Evolutionary conservation across 2,329 filamentous ascomycete genomes (phyloP), one percentile per base, ranked within the genome.

Genomic region (Trichoderma sp.): DNA sequence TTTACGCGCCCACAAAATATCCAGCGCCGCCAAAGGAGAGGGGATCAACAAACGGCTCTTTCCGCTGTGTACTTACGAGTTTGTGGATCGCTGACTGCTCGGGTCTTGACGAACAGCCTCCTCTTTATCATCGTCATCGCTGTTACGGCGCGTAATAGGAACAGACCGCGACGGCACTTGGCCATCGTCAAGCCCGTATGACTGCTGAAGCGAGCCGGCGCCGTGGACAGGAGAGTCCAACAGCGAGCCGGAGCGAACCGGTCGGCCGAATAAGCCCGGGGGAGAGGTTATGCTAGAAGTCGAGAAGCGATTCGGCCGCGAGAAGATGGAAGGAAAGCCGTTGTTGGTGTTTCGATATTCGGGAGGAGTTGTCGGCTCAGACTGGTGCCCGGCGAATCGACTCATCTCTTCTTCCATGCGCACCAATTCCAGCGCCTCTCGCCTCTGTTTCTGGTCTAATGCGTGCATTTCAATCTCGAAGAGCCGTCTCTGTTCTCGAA

Each of bases 391-490:
- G 70, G 89, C 84, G 71, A 85, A 81, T 75, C 85, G 78, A 69
- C 85, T 84, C 68, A 96, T 85, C 74, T 96, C 92, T 74, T 93
- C 90, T 75, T 94, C 91, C 83, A 98, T 91, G 78, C 92, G 90
- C 69, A 91, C 89, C 75, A 97, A 89, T 77, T 97, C 94, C 74
- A 91, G 87, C 77, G 94, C 93, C 77, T 96, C 92, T 71, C 87
- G 89, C 71, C 91, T 90, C 79, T 95, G 92, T 78, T 96, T 91
- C 74, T 94, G 86, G 75, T 97, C 94, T 71, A 97, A 86, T 74
- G 93, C 88, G 78, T 94, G 92, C 88, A 99, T 94, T 79, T 97
- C 93, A 73, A 92, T 90, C 81, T 98, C 94, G 75, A 97, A 97
- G 56, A 91, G 89, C 72, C 93, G 89, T 76, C 93, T 93, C 79